Base-by-base conservation (phyloP, 2,329 filamentous ascomycete species). In the Phialocephala sp. region DNA sequence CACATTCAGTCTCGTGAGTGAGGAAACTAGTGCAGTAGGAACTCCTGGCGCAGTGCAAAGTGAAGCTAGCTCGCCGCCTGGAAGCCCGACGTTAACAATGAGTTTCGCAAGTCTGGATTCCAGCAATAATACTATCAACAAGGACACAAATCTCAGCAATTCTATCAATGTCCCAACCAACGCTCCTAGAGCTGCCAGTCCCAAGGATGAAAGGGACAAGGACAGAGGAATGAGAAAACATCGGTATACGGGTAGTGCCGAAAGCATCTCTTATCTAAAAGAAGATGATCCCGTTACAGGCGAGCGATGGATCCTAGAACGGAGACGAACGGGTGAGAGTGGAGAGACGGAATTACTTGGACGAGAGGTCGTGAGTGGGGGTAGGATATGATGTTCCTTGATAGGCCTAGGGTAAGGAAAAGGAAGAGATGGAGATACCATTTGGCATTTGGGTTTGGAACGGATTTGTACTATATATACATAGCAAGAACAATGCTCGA, bases 271-370 rank as follows among this genome's bases (percentile, higher is more conserved):
- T 8, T 93, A 93, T 75, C 81, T 84, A 2, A 77, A 80, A n/a
- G 84, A 86, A 68, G 84, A 84, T 66, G 87, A 90, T 72, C 86
- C 88, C 55, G 81, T 85, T 9, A 62, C 57, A 14, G 85, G 83
- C 0, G 84, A 85, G 69, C 79, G 88, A 55, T 92, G 90, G 90
- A 85, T 92, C 8, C 79, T 92, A 70, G 90, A 93, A 76, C 79
- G 89, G 41, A 81, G 89, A 60, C 80, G 90, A 41, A 90, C 88
- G 2, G 87, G 82, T 0, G 89, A 91, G 72, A 84, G 81, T 65
- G 89, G 89, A 0, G 83, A 90, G 75, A 77, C 89, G 61, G 87
- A 90, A 73, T 77, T 91, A n/a, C 77, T 91, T 3, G 88, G 85
- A 54, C 80, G 89, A 61, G 86, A 91, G 75, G 80, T 91, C 65